Base-by-base conservation (phyloP, 2,329 filamentous ascomycete genomes). In the Colletotrichum nymphaeae region DNA sequence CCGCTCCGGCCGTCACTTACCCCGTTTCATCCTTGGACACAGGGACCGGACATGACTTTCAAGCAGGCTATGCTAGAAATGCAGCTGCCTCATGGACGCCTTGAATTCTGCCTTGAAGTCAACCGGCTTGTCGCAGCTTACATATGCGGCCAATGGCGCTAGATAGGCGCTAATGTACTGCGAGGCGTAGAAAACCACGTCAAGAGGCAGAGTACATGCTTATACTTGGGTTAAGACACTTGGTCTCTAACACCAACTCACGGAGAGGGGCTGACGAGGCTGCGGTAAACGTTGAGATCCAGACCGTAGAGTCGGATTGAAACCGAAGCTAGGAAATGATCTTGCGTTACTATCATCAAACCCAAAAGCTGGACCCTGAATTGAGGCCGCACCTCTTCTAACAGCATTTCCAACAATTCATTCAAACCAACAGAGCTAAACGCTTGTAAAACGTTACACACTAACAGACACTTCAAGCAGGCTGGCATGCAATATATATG, bases 281-380 rank as follows among this genome's bases (percentile, higher is more conserved):
- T 22, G 1, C 1, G 19, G 0, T 22, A n/a, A 49, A 49, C 19
- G 42, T 4, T 22, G 42, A 22, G 1, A 9, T 2, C 3, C 19
- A 9, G 7, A 49, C 3, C 42, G 1, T 4, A n/a, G 42, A 8
- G 19, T n/a, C 0, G 19, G 0, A 46, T 3, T 7, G 16, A n/a
- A 42, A 8, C 14, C 16, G 16, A 22, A 22, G 7, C 42, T 22
- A 5, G 19, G 19, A 3, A 49, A 49, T 35, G 4, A 42, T 42
- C 8, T 49, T 22, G 19, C 4, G 19, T 46, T 3, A 46, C 42
- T 7, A n/a, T 46, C 16, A 19, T 46, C 5, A 19, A 46, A 49
- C 16, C 22, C 32, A 35, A n/a, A 49, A 49, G 19, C 4, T n/a
- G 16, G 37, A n/a, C 42, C 42, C 42, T n/a, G 42, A 11, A n/a